Percentiles rank a stretch among this genome's conserved stretches.
Evolutionary conservation across 2,329 filamentous ascomycete genomes (phyloP).

Genomic region (Didymella segeticola): DNA sequence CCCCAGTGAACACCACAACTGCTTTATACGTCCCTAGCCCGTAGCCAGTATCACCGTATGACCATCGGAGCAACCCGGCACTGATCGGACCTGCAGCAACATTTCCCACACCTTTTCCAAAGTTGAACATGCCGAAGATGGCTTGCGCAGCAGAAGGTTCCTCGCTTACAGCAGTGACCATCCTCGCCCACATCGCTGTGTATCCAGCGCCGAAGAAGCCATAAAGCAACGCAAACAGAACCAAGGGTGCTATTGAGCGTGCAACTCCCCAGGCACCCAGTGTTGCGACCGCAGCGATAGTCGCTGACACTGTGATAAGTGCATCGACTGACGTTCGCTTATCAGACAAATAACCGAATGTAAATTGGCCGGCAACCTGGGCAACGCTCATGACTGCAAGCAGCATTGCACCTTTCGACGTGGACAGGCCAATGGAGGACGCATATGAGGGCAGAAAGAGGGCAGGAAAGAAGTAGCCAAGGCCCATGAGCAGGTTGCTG

Average conservation of each 20-base stretch:
- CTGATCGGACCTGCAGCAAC: conserved; percentile 58
- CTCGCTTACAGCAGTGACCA: conserved; percentile 48
- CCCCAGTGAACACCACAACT: conserved; percentile 24
- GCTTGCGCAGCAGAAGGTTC: conserved; percentile 44
- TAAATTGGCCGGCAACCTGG: conserved; percentile 41
- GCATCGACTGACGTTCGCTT: conserved; percentile 43
- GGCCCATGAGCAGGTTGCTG: conserved; percentile 45
- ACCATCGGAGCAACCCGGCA: conserved; percentile 38
- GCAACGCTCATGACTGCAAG: conserved; percentile 46
- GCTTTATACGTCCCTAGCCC: conserved; percentile 22
- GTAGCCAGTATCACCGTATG: conserved; percentile 11
- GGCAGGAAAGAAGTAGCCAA: conserved; percentile 50
- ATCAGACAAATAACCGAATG: conserved; percentile 46
- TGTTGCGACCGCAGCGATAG: conserved; percentile 37
- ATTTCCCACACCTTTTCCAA: conserved; percentile 57
- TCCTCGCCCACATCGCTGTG: conserved; percentile 50
- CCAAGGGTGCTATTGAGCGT: conserved; percentile 44
- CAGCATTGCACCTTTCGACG: conserved; percentile 37
- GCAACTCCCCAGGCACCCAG: conserved; percentile 53
- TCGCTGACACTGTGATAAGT: conserved; percentile 37
- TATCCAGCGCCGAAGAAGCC: conserved; percentile 49
- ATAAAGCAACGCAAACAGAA: conserved; percentile 50
- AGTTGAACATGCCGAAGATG: conserved; percentile 53
- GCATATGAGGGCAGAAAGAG: conserved; percentile 49
- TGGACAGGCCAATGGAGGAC: conserved; percentile 19